Percentiles rank a stretch among this genome's conserved stretches.
These are phyloP conservation scores for Oxytropis ochrocephala DNA, from an alignment of 306 rosid genomes.

Conservation along the genomic window DNA sequence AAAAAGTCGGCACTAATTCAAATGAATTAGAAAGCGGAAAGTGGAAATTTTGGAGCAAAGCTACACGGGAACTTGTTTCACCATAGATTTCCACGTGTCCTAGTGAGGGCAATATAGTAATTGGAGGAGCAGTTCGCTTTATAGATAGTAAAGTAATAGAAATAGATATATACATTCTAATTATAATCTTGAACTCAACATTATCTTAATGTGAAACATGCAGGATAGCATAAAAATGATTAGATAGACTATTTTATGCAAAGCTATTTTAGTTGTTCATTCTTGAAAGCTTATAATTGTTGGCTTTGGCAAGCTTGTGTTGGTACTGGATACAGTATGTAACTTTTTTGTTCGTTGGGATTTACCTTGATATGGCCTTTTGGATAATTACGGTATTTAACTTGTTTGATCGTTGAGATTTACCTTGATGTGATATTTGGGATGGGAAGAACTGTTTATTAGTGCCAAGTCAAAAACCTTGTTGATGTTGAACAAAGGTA, in stretches of 20 bases:
- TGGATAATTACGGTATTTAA: slow-evolving; percentile 2
- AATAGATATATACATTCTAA: neutral
- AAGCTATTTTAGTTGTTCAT: neutral
- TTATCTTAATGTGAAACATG: neutral
- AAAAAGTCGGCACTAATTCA: too few species aligned
- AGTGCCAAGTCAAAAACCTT: neutral
- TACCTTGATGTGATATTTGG: neutral
- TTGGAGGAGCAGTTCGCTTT: too few species aligned
- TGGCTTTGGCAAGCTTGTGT: slow-evolving; percentile 4
- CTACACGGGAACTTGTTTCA: too few species aligned
- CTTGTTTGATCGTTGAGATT: slow-evolving; percentile 1
- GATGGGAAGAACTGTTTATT: neutral
- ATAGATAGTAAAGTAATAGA: too few species aligned
- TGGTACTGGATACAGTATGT: neutral
- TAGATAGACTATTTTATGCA: neutral
- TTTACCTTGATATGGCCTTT: slow-evolving; percentile 3
- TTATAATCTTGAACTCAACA: neutral
- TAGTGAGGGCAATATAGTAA: too few species aligned
- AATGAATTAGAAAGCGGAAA: too few species aligned
- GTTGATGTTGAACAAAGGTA: neutral
- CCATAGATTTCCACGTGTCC: too few species aligned
- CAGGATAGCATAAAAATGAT: neutral
- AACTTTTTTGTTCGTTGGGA: neutral
- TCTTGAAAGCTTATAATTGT: neutral
- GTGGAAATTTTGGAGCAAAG: too few species aligned